phyloP scores from a whole-genome alignment of 2,329 filamentous ascomycete species.

The Neonectria neomacrospora region DNA sequence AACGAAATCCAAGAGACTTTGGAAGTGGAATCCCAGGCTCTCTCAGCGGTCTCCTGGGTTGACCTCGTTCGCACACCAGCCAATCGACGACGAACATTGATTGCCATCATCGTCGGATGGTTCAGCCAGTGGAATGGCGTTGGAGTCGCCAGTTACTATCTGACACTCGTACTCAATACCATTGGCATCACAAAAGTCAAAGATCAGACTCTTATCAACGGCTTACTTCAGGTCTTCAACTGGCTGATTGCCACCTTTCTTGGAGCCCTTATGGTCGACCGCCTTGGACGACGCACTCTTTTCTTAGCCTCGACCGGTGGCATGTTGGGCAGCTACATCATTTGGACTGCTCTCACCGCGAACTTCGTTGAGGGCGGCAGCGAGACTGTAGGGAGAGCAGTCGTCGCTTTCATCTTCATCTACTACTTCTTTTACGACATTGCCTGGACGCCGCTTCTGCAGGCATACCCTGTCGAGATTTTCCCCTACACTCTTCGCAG shows the following conservation, averaged over 20 bases:
- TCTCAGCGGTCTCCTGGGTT: constrained; percentile 33
- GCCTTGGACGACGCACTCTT: constrained; percentile 53
- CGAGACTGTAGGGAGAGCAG: constrained; percentile 36
- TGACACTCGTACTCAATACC: constrained; percentile 50
- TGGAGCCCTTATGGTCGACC: constrained; percentile 52
- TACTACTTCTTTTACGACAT: constrained; percentile 52
- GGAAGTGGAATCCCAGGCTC: constrained; percentile 17
- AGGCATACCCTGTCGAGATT: constrained; percentile 44
- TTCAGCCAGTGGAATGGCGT: constrained; percentile 26
- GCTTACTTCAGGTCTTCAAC: constrained; percentile 49
- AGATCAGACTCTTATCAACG: constrained; percentile 44
- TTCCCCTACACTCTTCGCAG: constrained; percentile 31
- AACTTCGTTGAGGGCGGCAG: constrained; percentile 30
- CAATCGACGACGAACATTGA: constrained; percentile 22
- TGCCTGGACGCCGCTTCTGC: constrained; percentile 47
- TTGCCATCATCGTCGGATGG: constrained; percentile 20
- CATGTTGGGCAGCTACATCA: constrained; percentile 48
- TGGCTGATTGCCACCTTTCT: constrained; percentile 49
- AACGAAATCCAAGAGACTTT: constrained; percentile 19
- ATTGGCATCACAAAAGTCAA: constrained; percentile 52
- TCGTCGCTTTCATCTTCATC: constrained; percentile 52
- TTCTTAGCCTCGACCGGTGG: constrained; percentile 49
- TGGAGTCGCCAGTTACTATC: constrained; percentile 41
- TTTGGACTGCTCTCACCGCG: constrained; percentile 47
- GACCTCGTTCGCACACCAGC: constrained; percentile 18